Conservation (phyloP, 2,329 filamentous ascomycete genomes). For the Aspergillus sp. region DNA sequence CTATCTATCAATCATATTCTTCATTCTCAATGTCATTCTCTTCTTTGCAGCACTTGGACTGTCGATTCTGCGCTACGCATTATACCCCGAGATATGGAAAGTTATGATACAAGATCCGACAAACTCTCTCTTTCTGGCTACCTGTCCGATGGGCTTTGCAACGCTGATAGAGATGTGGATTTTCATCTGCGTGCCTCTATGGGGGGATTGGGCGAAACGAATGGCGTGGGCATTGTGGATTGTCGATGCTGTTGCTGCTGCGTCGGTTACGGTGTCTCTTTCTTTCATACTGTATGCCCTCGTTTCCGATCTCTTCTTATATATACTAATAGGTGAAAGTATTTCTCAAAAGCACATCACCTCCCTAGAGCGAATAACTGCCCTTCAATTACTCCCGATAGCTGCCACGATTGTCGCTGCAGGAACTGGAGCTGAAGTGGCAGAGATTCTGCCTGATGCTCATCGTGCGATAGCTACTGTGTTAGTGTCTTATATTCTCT, state of each 20-base stretch:
- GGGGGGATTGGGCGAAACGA: conserved; percentile 49
- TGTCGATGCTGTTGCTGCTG: conserved; percentile 42
- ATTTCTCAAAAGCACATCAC: conserved; percentile 28
- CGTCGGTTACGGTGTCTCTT: conserved; percentile 38
- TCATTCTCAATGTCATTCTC: conserved; percentile 55
- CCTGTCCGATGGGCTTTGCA: conserved; percentile 60
- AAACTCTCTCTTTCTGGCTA: conserved; percentile 61
- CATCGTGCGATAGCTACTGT: conserved; percentile 58
- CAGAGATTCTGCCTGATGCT: conserved; percentile 52
- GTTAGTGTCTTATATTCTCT: conserved; percentile 63
- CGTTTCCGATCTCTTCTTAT: not conserved
- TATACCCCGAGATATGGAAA: conserved; percentile 60
- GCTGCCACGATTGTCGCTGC: conserved; percentile 63
- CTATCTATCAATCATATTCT: conserved; percentile 57
- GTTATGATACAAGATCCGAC: conserved; percentile 61
- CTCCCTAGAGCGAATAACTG: conserved; percentile 56
- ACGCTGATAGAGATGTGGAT: conserved; percentile 62
- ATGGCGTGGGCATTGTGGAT: conserved; percentile 49
- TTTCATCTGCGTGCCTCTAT: conserved; percentile 51
- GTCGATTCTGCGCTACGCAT: conserved; percentile 53
- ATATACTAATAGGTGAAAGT: conserved; percentile 25
- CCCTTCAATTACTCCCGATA: conserved; percentile 61
- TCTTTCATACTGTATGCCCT: conserved; percentile 53
- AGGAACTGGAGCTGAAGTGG: conserved; percentile 60
- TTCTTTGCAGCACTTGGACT: conserved; percentile 54